Evolutionary conservation across 306 rosid species (phyloP), one percentile per base, ranked within the genome.

Genomic region (Begonia loranthoides): DNA sequence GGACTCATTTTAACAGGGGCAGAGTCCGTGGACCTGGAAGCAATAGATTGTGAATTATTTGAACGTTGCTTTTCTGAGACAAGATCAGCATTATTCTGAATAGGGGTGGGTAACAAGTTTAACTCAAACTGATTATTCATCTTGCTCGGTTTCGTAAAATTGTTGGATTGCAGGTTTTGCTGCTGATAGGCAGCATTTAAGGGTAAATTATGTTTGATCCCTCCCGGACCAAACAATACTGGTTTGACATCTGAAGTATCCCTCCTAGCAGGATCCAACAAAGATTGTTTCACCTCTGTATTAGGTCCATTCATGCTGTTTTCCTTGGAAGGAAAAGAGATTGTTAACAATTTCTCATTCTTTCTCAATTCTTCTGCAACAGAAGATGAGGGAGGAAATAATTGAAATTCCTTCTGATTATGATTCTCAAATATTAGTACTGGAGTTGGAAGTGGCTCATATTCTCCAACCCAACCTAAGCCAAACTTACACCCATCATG

Each of bases 381-480:
- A 24, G 34, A 24, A 24, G 34, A 5, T 5, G 6, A 24, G 34
- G 34, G 34, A 24, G 34, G 34, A 24, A 24, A 24, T 24, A 24
- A 24, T 1, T 5, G 4, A 24, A 24, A 24, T 24, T 24, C 34
- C 34, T 24, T 24, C 34, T 1, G 34, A 24, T 4, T 24, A 3
- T 24, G 7, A 3, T 24, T 82, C 70, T 74, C 79, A 16, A 92
- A 70, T 84, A 74, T 67, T 62, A 86, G 68, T 56, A 83, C 88
- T 15, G 99, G 96, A 45, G 94, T 86, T 46, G 93, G 96, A 67
- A 83, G 93, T 5, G 99, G 99, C 72, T 92, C 99, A 34, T 83
- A 92, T 52, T 92, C 99, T 66, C 92, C 99, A 41, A 92, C 96
- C 99, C 96, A 92, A 65, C 99, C 99, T 22, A 87, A 82, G 16